Percentiles rank a stretch among this genome's conserved stretches.
Conservation (phyloP, 208 protist genomes). For the Trypanosoma caninum region DNA sequence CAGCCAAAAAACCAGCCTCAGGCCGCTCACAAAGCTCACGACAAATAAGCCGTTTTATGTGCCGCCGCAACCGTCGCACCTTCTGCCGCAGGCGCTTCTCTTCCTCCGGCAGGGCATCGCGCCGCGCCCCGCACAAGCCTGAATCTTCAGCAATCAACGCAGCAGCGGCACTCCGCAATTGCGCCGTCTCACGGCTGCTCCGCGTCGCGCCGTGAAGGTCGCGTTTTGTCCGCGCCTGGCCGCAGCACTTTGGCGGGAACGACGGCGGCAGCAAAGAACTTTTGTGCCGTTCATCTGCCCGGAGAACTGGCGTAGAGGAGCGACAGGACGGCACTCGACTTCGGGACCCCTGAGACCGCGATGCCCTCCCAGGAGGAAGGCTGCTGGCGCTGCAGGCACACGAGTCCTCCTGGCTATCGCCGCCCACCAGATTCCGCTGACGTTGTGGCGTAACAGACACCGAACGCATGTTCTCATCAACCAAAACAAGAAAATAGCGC, state of each 20-base stretch:
- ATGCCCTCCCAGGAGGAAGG: not conserved
- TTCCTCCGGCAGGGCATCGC: slow-evolving; percentile 19
- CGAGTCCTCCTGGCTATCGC: slow-evolving; percentile 37
- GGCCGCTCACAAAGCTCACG: slow-evolving; percentile 41
- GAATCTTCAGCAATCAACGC: too few species aligned
- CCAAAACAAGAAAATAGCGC: slow-evolving; percentile 69
- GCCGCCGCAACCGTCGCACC: slow-evolving; percentile 43
- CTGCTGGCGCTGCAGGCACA: slow-evolving; percentile 14
- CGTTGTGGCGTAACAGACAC: slow-evolving; percentile 29
- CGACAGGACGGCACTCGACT: too few species aligned
- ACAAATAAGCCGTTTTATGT: slow-evolving; percentile 58
- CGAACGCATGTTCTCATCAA: slow-evolving; percentile 58
- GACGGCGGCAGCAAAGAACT: too few species aligned
- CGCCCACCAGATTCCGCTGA: slow-evolving; percentile 34
- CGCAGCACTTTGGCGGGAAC: too few species aligned
- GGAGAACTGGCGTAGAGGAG: too few species aligned
- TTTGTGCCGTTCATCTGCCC: too few species aligned
- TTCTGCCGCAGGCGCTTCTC: slow-evolving; percentile 24
- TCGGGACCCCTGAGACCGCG: not conserved
- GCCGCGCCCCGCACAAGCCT: too few species aligned
- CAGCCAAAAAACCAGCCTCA: slow-evolving; percentile 34
- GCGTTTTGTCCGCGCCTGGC: too few species aligned
- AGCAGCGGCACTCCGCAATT: too few species aligned
- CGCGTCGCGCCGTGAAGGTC: too few species aligned
- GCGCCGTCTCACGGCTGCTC: too few species aligned